Evolutionary conservation across 2,329 filamentous ascomycete genomes (phyloP).

Genomic region (Apiospora hydei): DNA sequence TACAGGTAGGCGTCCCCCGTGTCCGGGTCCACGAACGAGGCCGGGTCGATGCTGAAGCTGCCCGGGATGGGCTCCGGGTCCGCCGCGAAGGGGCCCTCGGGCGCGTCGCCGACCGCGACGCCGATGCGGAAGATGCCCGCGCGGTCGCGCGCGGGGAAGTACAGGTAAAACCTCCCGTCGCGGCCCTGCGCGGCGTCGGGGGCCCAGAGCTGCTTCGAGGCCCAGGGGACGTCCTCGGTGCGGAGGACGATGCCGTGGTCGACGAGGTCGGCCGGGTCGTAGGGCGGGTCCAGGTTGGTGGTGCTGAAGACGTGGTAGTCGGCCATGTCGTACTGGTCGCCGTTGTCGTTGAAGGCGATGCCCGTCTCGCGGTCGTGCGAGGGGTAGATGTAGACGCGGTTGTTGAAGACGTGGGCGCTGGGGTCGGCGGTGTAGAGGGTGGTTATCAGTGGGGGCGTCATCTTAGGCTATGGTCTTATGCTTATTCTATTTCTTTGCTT

Average conservation of each 20-base stretch:
- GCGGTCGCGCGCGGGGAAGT: slow-evolving; percentile 78
- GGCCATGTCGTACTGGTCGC: slow-evolving; percentile 84
- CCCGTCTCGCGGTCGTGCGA: slow-evolving; percentile 81
- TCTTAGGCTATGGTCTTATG: slow-evolving; percentile 36
- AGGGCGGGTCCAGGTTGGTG: slow-evolving; percentile 57
- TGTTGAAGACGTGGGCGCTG: slow-evolving; percentile 81
- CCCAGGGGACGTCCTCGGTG: slow-evolving; percentile 75
- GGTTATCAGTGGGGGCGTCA: slow-evolving; percentile 71
- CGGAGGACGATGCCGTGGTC: slow-evolving; percentile 77
- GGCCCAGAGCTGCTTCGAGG: slow-evolving; percentile 80
- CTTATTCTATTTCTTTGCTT: too few relatives aligned
- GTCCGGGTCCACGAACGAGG: slow-evolving; percentile 72
- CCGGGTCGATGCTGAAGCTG: slow-evolving; percentile 80
- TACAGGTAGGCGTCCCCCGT: slow-evolving; percentile 72
- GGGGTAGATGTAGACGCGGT: slow-evolving; percentile 79
- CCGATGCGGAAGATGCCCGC: slow-evolving; percentile 76
- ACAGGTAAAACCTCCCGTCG: slow-evolving; percentile 76
- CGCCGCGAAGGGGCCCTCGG: slow-evolving; percentile 74
- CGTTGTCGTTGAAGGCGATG: slow-evolving; percentile 82
- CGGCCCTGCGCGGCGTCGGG: slow-evolving; percentile 73
- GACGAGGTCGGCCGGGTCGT: slow-evolving; percentile 63
- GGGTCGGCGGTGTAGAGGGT: slow-evolving; percentile 82
- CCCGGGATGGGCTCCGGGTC: slow-evolving; percentile 71
- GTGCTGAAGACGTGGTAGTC: slow-evolving; percentile 82
- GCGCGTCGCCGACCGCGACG: slow-evolving; percentile 68